Base-by-base conservation (phyloP, 306 rosid species). In the Fagus sylvatica region DNA sequence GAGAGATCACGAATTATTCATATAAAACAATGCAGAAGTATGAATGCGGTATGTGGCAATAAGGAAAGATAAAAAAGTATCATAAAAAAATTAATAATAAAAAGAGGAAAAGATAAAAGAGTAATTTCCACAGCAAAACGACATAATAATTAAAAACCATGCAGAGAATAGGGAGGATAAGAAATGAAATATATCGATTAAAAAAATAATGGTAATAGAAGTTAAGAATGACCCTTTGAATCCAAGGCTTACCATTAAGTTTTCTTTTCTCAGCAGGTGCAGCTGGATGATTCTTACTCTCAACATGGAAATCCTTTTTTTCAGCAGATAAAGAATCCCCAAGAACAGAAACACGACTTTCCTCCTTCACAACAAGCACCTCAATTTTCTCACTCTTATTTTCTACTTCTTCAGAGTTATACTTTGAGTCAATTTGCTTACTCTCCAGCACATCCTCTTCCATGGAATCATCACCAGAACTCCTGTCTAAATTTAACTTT, bases 401-500 rank as follows among this genome's bases (percentile, higher is more conserved):
- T 80, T 80, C 80, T 76, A 86, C 86, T 72, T 88, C 88, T 78
- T 79, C 91, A 79, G 82, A 89, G 78, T 73, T 70, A 84, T 87
- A 90, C 83, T 85, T 91, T 22, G 90, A 91, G 81, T 93, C 97
- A 85, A 84, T 79, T 80, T 88, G 97, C 76, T 89, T 95, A 83
- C 76, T 87, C 90, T 95, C 99, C 32, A 84, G 81, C 81, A 89
- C 83, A 90, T 95, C 99, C 83, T 93, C 99, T 75, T 93, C 98
- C 90, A 95, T 93, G 49, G 99, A 95, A 90, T 95, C 98, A 84
- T 95, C 99, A 72, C 98, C 98, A 81, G 98, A 91, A 90, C 99
- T 95, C 85, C 97, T 88, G 85, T 95, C 99, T 78, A 95, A 83
- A 86, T 95, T 93, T 83, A 95, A 84, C 86, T 90, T 88, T 86